Base-by-base conservation (phyloP, 2,329 filamentous ascomycete genomes). In the Cytospora chrysosperma region DNA sequence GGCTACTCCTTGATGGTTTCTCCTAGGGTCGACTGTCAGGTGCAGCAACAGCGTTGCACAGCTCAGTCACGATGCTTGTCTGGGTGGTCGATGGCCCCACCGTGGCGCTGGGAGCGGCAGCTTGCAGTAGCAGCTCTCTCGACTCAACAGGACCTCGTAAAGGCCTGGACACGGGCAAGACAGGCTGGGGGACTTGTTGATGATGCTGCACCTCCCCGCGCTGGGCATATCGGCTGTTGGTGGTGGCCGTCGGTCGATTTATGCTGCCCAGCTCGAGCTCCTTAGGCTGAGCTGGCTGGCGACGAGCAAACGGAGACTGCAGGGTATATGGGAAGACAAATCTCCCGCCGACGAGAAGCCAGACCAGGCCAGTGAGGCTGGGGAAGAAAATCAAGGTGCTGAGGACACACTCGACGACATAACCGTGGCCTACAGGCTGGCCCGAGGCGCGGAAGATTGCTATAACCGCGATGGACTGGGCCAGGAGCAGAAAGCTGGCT, bases 261-360 rank as follows among this genome's bases (percentile, higher is more conserved):
- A 62, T 8, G 13, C 54, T 7, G 3, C 27, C 54, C 17, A 65
- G 19, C 55, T 65, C 63, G 8, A 58, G 32, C 7, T 58, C 63
- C 40, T 62, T 34, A 50, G 49, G 34, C 3, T 32, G 49, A 55
- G 59, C 24, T 27, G 60, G 19, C 13, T 43, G 8, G 12, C 50
- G 15, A 13, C 28, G 24, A 15, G 13, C 2, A 8, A 21, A 19
- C 8, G 28, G 32, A 43, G 27, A 49, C 3, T 13, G 28, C 15
- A 21, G 1, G 2, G 7, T 21, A 12, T 34, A 52, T 8, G 30
- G 24, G 19, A 34, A 17, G 32, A 24, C 43, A 21, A 21, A 32
- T 27, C 28, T 12, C 4, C 10, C 10, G 47, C 27, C 28, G 17
- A 15, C 17, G 10, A 56, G 26, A 19, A 55, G 4, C 3, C 7